Evolutionary conservation across 2,329 filamentous ascomycete species (phyloP).

Genomic region (Monilinia laxa): DNA sequence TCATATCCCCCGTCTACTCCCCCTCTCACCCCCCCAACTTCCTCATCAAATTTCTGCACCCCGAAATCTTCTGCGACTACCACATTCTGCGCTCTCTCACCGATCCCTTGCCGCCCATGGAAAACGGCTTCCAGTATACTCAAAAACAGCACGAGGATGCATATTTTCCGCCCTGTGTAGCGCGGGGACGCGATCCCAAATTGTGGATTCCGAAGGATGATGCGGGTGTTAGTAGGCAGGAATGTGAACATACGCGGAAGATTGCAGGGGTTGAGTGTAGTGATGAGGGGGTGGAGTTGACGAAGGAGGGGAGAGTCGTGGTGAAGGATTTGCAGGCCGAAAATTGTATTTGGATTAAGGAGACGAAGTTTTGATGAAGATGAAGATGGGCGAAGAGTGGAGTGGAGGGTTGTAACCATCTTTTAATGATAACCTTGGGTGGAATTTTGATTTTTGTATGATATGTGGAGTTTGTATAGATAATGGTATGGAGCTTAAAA

Average conservation of each 20-base stretch:
- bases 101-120: conserved; percentile 46
- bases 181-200: conserved; percentile 50
- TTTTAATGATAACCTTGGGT: background rate
- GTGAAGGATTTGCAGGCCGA: conserved; percentile 30
- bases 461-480: background rate
- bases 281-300: conserved; percentile 57
- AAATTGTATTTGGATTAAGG: conserved; percentile 14
- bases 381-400: too few species aligned
- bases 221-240: conserved; percentile 56
- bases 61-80: conserved; percentile 58
- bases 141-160: conserved; percentile 49
- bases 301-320: conserved; percentile 41
- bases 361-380: conserved; percentile 2
- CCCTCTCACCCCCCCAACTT: conserved; percentile 45
- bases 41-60: conserved; percentile 54
- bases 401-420: background rate
- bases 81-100: conserved; percentile 47
- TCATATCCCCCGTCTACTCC: conserved; percentile 34
- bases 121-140: conserved; percentile 48
- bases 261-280: conserved; percentile 58
- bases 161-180: conserved; percentile 60
- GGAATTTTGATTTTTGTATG: background rate
- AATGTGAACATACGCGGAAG: conserved; percentile 51
- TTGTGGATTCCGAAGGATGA: conserved; percentile 61
- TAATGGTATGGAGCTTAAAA: background rate